phyloP scores from a whole-genome alignment of 805 yeast species.

The Komagataella mondaviorum region DNA sequence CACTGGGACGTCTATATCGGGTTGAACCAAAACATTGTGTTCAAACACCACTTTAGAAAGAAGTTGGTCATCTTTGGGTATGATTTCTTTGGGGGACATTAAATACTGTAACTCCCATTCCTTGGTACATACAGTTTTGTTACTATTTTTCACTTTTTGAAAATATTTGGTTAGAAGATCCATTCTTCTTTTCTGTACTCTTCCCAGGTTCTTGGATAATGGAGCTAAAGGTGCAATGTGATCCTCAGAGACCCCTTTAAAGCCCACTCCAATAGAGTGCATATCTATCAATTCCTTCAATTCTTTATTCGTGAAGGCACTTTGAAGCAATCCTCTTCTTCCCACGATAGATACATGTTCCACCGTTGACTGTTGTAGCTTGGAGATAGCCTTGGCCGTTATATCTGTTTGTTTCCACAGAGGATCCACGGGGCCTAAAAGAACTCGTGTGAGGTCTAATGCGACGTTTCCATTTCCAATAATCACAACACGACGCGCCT shows the following conservation, averaged over 20 bases:
- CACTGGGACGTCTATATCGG: slow-evolving; percentile 19
- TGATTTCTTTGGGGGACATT: slow-evolving; percentile 45
- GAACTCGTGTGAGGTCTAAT: slow-evolving; percentile 72
- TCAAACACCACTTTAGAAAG: slow-evolving; percentile 34
- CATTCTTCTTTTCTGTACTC: slow-evolving; percentile 53
- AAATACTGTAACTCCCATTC: slow-evolving; percentile 63
- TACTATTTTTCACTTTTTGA: slow-evolving; percentile 6
- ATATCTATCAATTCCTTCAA: slow-evolving; percentile 71
- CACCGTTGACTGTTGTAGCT: slow-evolving; percentile 40
- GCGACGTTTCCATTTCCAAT: slow-evolving; percentile 98
- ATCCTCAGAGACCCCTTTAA: slow-evolving; percentile 32
- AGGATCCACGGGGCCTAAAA: slow-evolving; percentile 38
- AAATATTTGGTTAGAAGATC: slow-evolving; percentile 44
- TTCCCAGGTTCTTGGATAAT: slow-evolving; percentile 20
- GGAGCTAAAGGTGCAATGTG: slow-evolving; percentile 14
- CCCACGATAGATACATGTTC: slow-evolving; percentile 62
- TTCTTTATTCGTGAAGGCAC: slow-evolving; percentile 89
- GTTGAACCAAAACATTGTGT: slow-evolving; percentile 29
- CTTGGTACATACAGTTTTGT: slow-evolving; percentile 9
- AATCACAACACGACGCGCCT: slow-evolving; percentile 54
- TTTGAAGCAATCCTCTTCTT: slow-evolving; percentile 72
- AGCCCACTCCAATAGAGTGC: slow-evolving; percentile 27
- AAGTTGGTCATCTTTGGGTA: slow-evolving; percentile 21
- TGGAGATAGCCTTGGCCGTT: slow-evolving; percentile 39
- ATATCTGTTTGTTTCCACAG: slow-evolving; percentile 68